Evolutionary conservation across 1,284 basidiomycete genomes (phyloP), one percentile per base, ranked within the genome.

Genomic region (Volvariella volvacea): DNA sequence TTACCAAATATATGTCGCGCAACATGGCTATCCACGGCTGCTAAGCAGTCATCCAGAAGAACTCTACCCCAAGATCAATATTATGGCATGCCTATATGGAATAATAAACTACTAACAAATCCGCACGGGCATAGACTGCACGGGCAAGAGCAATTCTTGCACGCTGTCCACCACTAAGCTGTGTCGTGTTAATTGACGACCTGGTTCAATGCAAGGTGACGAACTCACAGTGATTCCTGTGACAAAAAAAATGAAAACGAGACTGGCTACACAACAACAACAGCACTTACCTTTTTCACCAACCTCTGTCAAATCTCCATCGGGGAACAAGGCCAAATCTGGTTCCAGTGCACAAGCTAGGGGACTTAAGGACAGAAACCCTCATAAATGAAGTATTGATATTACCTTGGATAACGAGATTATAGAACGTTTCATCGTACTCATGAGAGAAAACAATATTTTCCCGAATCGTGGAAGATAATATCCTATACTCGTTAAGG

Each of bases 381-480:
- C 16, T 25, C 7, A 2, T 28, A 20, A 1, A 22, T n/a, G n/a
- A n/a, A n/a, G n/a, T n/a, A n/a, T n/a, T n/a, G n/a, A n/a, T 30
- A 36, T 2, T 38, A 83, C 84, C 84, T 66, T 89, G 83, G 3
- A 88, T 58, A n/a, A 88, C 85, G 14, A 81, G 53, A 44, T 84
- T 73, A 52, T 88, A 89, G 52, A 86, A 89, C 0, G 65, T 70
- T 50, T 88, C 83, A 46, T 96, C 89, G 50, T 87, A 96, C 49
- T 83, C 77, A 60, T 93, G 88, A 6, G 86, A 92, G 65, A 97
- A 97, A 28, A 91, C 58, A 48, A 96, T 95, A 55, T 95, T 96
- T 43, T 92, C 88, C 43, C 83, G 78, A 44, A 95, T 78, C 0
- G 88, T 83, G 0, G 88, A 80, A 1, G 86, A 89, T 60, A 92